Base-by-base conservation (phyloP, 176 grass and related monocot genomes). In the Musa itinerans region DNA sequence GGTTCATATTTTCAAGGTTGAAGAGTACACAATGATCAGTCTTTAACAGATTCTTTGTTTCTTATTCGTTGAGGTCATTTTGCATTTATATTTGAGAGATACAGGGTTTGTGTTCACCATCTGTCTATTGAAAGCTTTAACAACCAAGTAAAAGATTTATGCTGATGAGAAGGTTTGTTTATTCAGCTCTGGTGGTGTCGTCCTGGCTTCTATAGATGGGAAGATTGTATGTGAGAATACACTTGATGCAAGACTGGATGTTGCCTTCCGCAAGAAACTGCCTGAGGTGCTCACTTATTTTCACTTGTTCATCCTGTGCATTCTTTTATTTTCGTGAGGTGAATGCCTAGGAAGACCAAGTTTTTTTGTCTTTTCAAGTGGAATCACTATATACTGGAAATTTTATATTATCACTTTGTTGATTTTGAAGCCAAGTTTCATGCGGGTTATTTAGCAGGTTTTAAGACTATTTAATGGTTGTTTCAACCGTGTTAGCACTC, bases 151-250 rank as follows among this genome's bases (percentile, higher is more conserved):
- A 61, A 61, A 20, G 16, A 1, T 56, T 74, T 16, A 29, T 52
- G 22, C n/a, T 74, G 72, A 53, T 21, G 25, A 72, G 19, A 81
- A 63, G 63, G 13, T 77, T 80, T 53, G 61, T 53, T 84, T 51
- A 58, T 87, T 84, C 77, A 99, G 96, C 83, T 89, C 89, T 75
- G 96, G 96, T 53, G 96, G 96, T 81, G 77, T 99, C 54, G 91
- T 99, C 52, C 77, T 99, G 83, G 96, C 96, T 79, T 99, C 96
- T 69, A 79, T 84, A 83, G 91, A 99, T 89, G 91, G 96, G 82
- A 99, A 95, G 74, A 99, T 99, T 75, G 91, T 99, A 21, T 92
- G 49, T 1, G 96, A 99, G 79, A 99, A 94, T 78, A 89, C 91
- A 54, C 87, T 99, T 23, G 96, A 99, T 84, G 96, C 91, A 76